Percentiles rank a stretch among this genome's conserved stretches.
Evolutionary conservation across 495 filamentous ascomycete species (phyloP).

Genomic region (Aspergillus biplanus): DNA sequence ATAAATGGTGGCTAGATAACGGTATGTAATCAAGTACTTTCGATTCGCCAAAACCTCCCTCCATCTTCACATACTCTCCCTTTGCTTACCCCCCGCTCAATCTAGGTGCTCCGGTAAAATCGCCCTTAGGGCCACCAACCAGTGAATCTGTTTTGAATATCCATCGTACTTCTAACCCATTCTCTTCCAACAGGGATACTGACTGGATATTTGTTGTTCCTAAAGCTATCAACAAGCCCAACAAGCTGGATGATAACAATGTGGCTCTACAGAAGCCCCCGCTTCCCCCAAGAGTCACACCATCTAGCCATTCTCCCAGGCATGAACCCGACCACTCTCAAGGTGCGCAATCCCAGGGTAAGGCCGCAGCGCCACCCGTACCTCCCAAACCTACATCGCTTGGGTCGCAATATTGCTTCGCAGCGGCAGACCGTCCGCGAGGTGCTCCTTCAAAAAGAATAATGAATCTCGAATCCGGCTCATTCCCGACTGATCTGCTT

Average conservation of each 20-base stretch:
- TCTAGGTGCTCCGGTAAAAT: conserved; percentile 72
- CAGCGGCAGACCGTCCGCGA: neutral
- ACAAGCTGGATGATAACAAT: neutral
- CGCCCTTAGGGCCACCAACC: conserved; percentile 65
- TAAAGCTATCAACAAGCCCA: neutral
- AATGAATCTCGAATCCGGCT: no score
- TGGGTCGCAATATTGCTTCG: conserved; percentile 18
- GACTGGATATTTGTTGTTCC: conserved; percentile 66
- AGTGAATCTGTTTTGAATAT: conserved; percentile 66
- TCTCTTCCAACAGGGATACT: conserved; percentile 64
- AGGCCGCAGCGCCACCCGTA: conserved; percentile 30
- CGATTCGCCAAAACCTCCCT: neutral
- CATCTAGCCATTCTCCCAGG: neutral
- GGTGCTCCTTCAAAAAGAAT: no score
- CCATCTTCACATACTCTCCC: neutral
- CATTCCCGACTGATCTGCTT: no score
- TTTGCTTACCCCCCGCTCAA: neutral
- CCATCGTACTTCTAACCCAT: conserved; percentile 80
- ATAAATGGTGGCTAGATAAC: conserved; percentile 95
- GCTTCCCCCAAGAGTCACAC: conserved; percentile 18
- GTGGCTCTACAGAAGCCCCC: conserved; percentile 4
- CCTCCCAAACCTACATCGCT: conserved; percentile 42
- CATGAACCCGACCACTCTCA: conserved; percentile 16
- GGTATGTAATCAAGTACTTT: conserved; percentile 40
- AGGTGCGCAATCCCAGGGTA: conserved; percentile 11